Conservation (phyloP, 805 yeast genomes). For the Kuraishia piskuri region DNA sequence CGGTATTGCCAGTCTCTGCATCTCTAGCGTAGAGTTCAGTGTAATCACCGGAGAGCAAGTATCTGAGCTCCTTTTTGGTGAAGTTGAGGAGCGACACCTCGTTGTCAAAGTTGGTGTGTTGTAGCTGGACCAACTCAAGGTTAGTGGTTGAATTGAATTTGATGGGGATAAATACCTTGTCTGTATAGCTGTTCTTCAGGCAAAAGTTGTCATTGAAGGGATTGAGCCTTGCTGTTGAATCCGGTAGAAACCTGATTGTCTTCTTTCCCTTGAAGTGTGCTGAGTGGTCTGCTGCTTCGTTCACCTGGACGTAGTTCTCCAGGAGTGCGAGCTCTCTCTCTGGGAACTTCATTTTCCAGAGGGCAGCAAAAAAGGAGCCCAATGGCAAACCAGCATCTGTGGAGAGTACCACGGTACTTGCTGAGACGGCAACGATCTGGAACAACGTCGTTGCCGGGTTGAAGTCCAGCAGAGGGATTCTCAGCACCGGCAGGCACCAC, state of each 20-base stretch:
- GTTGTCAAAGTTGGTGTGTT: conserved; percentile 48
- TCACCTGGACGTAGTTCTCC: conserved; percentile 25
- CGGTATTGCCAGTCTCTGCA: conserved; percentile 2
- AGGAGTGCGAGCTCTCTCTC: conserved; percentile 22
- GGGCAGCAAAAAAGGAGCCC: conserved; percentile 12
- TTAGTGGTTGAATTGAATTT: conserved; percentile 73
- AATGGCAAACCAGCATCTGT: conserved; percentile 42
- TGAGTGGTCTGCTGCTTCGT: conserved; percentile 33
- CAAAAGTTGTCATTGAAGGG: conserved; percentile 68
- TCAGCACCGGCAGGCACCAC: conserved; percentile 63
- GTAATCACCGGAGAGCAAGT: conserved; percentile 17
- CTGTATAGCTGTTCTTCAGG: conserved; percentile 28
- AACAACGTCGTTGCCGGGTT: conserved; percentile 44
- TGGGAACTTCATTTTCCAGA: conserved; percentile 13
- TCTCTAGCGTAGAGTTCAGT: conserved; percentile 9
- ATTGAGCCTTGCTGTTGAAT: conserved; percentile 76
- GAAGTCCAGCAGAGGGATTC: conserved; percentile 69
- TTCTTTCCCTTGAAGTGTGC: conserved; percentile 70
- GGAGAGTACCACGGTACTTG: conserved; percentile 45
- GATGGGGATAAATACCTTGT: conserved; percentile 50
- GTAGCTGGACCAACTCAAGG: conserved; percentile 58
- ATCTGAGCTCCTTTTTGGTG: conserved; percentile 47
- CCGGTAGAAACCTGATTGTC: conserved; percentile 83
- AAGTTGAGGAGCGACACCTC: conserved; percentile 39
- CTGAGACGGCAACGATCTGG: conserved; percentile 37